Evolutionary conservation across 306 rosid species (phyloP), one percentile per base, ranked within the genome.

Genomic region (Senna tora): DNA sequence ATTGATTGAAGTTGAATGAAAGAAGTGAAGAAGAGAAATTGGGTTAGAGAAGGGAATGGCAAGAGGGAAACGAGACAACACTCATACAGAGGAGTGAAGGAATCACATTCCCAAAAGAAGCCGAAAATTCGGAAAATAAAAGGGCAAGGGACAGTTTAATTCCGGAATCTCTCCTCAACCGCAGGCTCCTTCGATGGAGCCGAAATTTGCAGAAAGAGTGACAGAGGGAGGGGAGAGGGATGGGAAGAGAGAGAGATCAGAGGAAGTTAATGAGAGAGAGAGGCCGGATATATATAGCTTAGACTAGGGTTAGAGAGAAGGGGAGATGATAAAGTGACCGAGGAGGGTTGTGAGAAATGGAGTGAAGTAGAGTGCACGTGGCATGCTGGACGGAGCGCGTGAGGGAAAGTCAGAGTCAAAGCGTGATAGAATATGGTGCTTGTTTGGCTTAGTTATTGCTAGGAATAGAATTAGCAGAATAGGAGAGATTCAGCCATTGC

Each of bases 361-460:
- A 9, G 32, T 36, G 69, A 51, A 33, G 17, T 4, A 3, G 2
- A 33, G 42, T 13, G 49, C 87, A 89, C 88, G 92, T 89, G 90
- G 86, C 80, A 22, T 12, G 74, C 57, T 72, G 74, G 74, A 56
- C 52, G 78, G 38, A 67, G 74, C 67, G 77, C 81, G 74, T 80
- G 81, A 69, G 42, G 47, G 50, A 53, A 20, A n/a, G 77, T 54
- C 22, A 77, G 43, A 41, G 62, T 62, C 72, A 60, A 61, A 39
- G 58, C 65, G 4, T 39, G 75, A 73, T 38, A 56, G 47, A 56
- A 34, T 46, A 53, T 19, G 34, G 45, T 17, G 41, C 51, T 50
- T 1, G 70, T 46, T 58, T 56, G n/a, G 22, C 17, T 51, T 28
- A 25, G 6, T 57, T 57, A 28, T 25, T 55, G 38, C 38, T 30